Percentiles rank a stretch among this genome's conserved stretches.
These are phyloP conservation scores for Symbiodinium natans DNA, from an alignment of 73 alveolate genomes.

Conservation along the genomic window DNA sequence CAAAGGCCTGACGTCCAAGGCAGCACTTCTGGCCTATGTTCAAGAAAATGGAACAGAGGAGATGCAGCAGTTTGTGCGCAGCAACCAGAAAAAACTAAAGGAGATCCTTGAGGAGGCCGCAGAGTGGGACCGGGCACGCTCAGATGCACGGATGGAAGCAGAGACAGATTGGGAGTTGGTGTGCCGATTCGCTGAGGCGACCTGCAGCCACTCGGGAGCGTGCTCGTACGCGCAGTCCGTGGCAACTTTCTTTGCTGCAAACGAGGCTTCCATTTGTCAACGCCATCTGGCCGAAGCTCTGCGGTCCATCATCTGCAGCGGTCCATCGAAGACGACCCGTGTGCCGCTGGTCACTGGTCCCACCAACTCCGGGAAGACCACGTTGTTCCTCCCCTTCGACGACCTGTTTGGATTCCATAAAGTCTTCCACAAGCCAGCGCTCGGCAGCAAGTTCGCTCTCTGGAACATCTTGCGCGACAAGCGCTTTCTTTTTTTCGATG, in stretches of 20 bases:
- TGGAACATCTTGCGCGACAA: neutral
- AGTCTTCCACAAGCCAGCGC: constrained; percentile 37
- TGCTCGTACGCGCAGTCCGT: constrained; percentile 9
- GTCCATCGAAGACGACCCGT: constrained; percentile 37
- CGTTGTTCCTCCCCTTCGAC: constrained; percentile 3
- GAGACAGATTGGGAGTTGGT: neutral
- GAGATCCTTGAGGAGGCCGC: neutral
- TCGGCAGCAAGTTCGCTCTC: neutral
- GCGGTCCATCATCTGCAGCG: neutral
- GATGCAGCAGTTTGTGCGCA: neutral
- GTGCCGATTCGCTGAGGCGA: neutral
- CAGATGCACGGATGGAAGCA: neutral
- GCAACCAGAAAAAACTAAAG: neutral
- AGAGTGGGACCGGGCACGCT: constrained; percentile 4
- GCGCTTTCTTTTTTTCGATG: neutral
- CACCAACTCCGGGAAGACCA: constrained; percentile 14
- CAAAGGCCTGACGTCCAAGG: constrained; percentile 15
- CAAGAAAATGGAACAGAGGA: neutral
- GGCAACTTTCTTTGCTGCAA: neutral
- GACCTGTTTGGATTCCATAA: neutral
- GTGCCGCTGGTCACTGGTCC: neutral
- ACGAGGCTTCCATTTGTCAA: neutral
- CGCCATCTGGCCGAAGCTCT: constrained; percentile 11
- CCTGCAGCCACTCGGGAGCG: neutral
- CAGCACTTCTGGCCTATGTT: neutral